Base-by-base conservation (phyloP, 2,329 filamentous ascomycete genomes). In the Teratosphaeria zuluensis region DNA sequence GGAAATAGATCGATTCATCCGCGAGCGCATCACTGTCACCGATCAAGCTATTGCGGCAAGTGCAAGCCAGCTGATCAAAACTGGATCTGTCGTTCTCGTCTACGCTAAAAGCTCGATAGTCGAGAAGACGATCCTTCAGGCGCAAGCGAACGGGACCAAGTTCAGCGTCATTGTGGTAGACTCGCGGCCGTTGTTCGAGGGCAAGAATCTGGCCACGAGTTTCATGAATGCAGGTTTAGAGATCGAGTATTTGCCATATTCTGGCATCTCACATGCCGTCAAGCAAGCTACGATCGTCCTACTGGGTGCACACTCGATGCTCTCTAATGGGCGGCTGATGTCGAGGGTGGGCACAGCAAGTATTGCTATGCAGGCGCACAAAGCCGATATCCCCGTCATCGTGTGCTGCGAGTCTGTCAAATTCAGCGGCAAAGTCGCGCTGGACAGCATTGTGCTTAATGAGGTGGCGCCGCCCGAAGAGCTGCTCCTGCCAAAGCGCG, bases 331-430 rank as follows among this genome's bases (percentile, higher is more conserved):
- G 7, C 84, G 89, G 35, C 81, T 99, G 66, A 95, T 95, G 74
- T 92, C 89, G 4, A 85, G 91, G 21, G 85, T 90, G 9, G 94
- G 94, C 61, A 96, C 92, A 3, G 90, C 89, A 28, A 84, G 94
- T 60, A 82, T 97, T 9, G 92, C 92, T 19, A 88, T 94, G 78
- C 85, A 88, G 51, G 92, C 92, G 5, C 84, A 86, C 56, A 84
- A 88, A 58, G 80, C 85, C 21, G 86, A 87, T 59, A 83, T 92
- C 42, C 88, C 89, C 0, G 90, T 97, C 59, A 86, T 95, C 35
- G 90, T 95, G 2, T 88, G 95, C 60, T 96, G 90, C 73, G 92
- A 97, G 77, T 94, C 88, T 3, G 86, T 97, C 76, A 99, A 97
- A 75, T 96, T 97, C 72, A 89, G 94, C 68, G 86, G 90, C 66